Conservation (phyloP, 805 yeast species). For the Candida ulmi region DNA sequence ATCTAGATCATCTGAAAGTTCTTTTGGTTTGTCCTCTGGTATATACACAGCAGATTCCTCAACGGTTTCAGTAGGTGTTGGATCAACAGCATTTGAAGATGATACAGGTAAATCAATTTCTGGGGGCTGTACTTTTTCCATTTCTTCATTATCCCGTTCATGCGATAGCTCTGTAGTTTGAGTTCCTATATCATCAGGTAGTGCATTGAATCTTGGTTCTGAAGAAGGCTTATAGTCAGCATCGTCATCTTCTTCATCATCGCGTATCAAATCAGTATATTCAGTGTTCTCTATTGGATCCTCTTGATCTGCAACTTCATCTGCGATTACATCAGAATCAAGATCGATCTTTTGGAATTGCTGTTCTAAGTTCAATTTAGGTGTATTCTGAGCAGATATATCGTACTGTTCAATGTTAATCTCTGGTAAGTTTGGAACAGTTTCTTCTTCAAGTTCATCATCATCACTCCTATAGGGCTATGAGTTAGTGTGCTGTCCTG, state of each 20-base stretch:
- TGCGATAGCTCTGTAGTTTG: too few species aligned
- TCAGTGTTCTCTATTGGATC: conserved; percentile 2
- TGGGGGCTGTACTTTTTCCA: too few species aligned
- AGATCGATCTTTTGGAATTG: conserved; percentile 21
- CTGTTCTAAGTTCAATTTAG: conserved; percentile 1
- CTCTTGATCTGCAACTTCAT: conserved; percentile 1
- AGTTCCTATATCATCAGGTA: background rate
- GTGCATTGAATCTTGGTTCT: background rate
- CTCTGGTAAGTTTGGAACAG: conserved; percentile 2
- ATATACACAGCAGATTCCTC: too few species aligned
- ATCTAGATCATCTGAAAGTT: too few species aligned
- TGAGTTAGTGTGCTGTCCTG: background rate
- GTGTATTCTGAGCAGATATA: conserved; percentile 2
- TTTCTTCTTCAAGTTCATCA: conserved; percentile 8
- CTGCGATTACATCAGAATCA: conserved; percentile 8
- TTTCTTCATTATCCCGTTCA: too few species aligned
- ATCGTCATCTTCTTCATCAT: conserved; percentile 19
- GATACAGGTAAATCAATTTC: too few species aligned
- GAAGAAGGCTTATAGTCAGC: background rate
- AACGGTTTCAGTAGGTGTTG: too few species aligned
- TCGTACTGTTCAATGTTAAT: background rate
- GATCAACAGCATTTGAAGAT: too few species aligned
- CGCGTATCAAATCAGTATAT: conserved; percentile 10
- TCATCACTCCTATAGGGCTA: conserved; percentile 13
- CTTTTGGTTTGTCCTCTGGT: too few species aligned